A percentile compares a stretch with the other conserved stretches of the same genome.
These are phyloP conservation scores for Stachybotrys chartarum DNA, from an alignment of 2,329 filamentous ascomycete species.

Conservation along the genomic window DNA sequence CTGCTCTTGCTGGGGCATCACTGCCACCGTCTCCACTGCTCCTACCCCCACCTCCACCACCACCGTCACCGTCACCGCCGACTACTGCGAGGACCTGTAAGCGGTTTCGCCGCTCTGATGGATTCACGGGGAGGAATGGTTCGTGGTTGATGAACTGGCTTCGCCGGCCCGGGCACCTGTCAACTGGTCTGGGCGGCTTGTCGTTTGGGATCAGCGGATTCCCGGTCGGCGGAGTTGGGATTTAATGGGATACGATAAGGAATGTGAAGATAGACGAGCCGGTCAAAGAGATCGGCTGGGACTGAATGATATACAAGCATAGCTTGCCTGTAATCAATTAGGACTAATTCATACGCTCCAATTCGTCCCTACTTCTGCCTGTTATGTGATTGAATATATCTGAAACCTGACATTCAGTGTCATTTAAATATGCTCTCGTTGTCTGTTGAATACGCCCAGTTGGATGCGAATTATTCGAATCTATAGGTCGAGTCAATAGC, in stretches of 20 bases:
- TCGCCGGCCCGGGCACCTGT: background rate
- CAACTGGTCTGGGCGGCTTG: background rate
- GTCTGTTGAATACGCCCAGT: too few species aligned
- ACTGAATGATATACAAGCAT: background rate
- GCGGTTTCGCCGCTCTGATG: background rate
- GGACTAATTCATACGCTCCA: slow-evolving; percentile 1
- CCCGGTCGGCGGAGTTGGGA: background rate
- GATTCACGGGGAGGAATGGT: background rate
- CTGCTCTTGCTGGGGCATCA: slow-evolving; percentile 39
- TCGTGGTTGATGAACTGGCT: background rate
- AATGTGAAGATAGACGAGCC: slow-evolving; percentile 3
- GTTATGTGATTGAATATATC: background rate
- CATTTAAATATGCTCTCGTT: too few species aligned
- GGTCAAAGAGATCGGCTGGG: background rate
- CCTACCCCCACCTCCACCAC: slow-evolving; percentile 29
- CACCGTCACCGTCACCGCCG: slow-evolving; percentile 32
- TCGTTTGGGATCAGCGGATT: background rate
- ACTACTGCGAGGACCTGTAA: slow-evolving; percentile 32
- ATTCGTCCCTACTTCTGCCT: background rate
- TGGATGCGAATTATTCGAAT: too few species aligned
- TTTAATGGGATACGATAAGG: slow-evolving; percentile 7
- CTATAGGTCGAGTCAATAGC: too few species aligned
- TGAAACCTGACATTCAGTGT: background rate
- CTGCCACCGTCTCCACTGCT: slow-evolving; percentile 28
- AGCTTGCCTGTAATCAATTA: slow-evolving; percentile 1